A percentile compares a stretch with the other conserved stretches of the same genome.
Evolutionary conservation across 1,284 basidiomycete genomes (phyloP).

Genomic region (Cryptococcus amylolentus): DNA sequence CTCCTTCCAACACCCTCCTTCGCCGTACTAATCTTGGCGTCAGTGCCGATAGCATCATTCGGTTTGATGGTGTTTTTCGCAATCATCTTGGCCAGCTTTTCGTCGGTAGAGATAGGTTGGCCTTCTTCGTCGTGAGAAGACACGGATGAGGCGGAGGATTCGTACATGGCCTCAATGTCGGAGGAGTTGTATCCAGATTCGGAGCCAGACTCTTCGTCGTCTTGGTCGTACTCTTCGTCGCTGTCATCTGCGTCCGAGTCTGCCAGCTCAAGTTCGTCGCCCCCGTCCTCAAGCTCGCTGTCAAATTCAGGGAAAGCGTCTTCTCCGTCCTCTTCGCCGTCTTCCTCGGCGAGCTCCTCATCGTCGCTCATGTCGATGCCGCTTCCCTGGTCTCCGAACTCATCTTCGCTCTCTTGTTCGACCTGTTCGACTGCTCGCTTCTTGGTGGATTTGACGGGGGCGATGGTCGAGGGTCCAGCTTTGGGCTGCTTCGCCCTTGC

Average conservation of each 20-base stretch:
- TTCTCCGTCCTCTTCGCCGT: slow-evolving; percentile 39
- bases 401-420: slow-evolving; percentile 27
- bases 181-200: slow-evolving; percentile 50
- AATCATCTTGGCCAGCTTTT: slow-evolving; percentile 38
- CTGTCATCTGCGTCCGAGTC: slow-evolving; percentile 57
- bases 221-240: slow-evolving; percentile 42
- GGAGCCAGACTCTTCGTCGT: slow-evolving; percentile 43
- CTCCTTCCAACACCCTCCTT: slow-evolving; percentile 45
- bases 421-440: slow-evolving; percentile 23
- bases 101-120: slow-evolving; percentile 19
- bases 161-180: slow-evolving; percentile 48
- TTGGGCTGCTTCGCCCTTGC: slow-evolving; percentile 14
- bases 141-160: slow-evolving; percentile 16
- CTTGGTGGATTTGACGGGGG: slow-evolving; percentile 6
- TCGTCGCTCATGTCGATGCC: slow-evolving; percentile 38
- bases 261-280: slow-evolving; percentile 41
- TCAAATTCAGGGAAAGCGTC: slow-evolving; percentile 30
- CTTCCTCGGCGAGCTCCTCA: slow-evolving; percentile 31
- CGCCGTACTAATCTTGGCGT: slow-evolving; percentile 42
- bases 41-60: slow-evolving; percentile 42
- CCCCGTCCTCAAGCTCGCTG: slow-evolving; percentile 37
- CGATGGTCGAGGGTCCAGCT: slow-evolving; percentile 22
- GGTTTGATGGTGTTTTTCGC: slow-evolving; percentile 44
- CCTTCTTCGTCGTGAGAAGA: slow-evolving; percentile 15
- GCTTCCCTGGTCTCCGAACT: slow-evolving; percentile 32